Conservation (phyloP, 345 rosid species). For the Lepidium aucheri region DNA sequence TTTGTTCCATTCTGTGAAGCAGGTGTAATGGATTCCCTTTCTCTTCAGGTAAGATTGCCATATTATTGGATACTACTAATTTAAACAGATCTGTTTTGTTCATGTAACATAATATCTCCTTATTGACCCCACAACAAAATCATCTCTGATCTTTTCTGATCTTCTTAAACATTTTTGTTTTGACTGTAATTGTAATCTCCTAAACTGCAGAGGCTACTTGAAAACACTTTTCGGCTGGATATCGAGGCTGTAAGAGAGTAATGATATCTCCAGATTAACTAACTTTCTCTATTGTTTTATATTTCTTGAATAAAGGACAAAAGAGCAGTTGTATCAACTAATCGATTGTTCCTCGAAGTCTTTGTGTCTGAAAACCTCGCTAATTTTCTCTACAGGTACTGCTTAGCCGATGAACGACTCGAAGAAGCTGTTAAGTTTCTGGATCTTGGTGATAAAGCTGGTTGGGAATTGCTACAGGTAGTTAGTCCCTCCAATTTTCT, state of each 20-base stretch:
- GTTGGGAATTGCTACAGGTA: constrained; percentile 96
- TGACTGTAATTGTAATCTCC: background rate
- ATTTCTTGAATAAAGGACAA: background rate
- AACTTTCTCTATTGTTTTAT: background rate
- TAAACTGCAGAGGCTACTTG: constrained; percentile 76
- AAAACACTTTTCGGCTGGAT: constrained; percentile 87
- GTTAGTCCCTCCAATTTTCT: background rate
- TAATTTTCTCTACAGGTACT: constrained; percentile 50
- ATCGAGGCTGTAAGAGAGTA: constrained; percentile 87
- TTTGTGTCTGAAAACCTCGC: background rate
- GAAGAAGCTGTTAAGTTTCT: constrained; percentile 81
- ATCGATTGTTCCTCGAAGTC: background rate
- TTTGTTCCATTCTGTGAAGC: constrained; percentile 92
- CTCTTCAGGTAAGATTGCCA: constrained; percentile 57
- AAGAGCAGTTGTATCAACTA: background rate
- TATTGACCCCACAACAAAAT: background rate
- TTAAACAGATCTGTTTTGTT: background rate
- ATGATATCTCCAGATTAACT: constrained; percentile 11
- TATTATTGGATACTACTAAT: background rate
- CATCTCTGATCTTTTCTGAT: constrained; percentile 4
- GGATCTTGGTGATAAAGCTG: constrained; percentile 72
- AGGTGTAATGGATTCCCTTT: constrained; percentile 73
- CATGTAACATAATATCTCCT: background rate
- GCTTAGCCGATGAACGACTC: constrained; percentile 80
- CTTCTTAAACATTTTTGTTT: background rate